Percentiles rank a stretch among this genome's conserved stretches.
Conservation (phyloP, 176 grass and related monocot species). For the Melocanna baccifera region DNA sequence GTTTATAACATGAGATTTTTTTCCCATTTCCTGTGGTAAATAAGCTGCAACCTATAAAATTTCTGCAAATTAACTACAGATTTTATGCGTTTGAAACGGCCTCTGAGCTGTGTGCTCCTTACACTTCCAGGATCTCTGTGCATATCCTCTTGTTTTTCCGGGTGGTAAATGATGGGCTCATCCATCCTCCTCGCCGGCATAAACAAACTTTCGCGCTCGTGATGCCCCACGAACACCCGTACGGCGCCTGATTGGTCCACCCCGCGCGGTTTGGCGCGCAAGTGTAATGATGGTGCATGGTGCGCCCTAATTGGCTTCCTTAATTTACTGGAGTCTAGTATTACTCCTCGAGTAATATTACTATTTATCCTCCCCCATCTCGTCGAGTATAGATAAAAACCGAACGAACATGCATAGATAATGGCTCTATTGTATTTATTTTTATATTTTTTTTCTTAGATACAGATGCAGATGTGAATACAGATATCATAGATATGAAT, state of each 20-base stretch:
- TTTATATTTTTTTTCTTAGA: too few relatives aligned
- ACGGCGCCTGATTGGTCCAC: background rate
- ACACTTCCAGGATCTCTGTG: background rate
- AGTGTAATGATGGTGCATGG: background rate
- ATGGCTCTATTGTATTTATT: too few relatives aligned
- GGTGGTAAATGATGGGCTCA: constrained; percentile 31
- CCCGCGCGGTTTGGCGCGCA: background rate
- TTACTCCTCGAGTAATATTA: too few relatives aligned
- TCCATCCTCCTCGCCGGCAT: constrained; percentile 39
- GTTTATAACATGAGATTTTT: too few relatives aligned
- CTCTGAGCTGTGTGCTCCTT: background rate
- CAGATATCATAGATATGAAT: too few relatives aligned
- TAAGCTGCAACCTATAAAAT: too few relatives aligned
- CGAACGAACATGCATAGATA: too few relatives aligned
- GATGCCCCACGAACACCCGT: background rate
- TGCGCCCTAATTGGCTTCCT: background rate
- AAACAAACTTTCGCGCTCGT: background rate
- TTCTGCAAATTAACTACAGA: background rate
- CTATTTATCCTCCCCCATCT: background rate
- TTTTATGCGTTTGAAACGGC: background rate
- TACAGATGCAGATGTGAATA: too few relatives aligned
- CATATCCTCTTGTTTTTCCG: background rate
- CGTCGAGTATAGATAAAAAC: too few relatives aligned
- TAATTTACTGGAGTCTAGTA: background rate
- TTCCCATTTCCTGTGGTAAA: too few relatives aligned